Conservation (phyloP, 2,329 filamentous ascomycete species). For the Metarhizium anisopliae region DNA sequence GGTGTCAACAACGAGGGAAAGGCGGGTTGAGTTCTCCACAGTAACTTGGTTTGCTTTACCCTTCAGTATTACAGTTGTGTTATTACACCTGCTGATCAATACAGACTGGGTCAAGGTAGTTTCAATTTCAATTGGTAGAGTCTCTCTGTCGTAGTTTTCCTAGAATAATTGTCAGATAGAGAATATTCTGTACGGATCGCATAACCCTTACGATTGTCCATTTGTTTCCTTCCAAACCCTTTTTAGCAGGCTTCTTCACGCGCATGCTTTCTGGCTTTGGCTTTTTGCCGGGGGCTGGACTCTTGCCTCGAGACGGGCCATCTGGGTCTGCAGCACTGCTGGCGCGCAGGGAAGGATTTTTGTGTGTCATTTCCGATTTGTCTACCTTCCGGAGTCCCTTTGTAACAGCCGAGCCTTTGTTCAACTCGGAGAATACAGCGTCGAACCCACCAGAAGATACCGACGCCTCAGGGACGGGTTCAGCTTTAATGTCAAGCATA, state of each 20-base stretch:
- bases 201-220: slow-evolving; percentile 65
- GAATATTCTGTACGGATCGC: background rate
- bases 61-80: slow-evolving; percentile 78
- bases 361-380: slow-evolving; percentile 94
- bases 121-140: slow-evolving; percentile 68
- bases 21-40: slow-evolving; percentile 77
- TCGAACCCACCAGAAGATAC: slow-evolving; percentile 56
- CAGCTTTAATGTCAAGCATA: slow-evolving; percentile 49
- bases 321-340: slow-evolving; percentile 53
- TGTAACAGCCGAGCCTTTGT: slow-evolving; percentile 82
- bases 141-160: slow-evolving; percentile 83
- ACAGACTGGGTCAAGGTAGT: slow-evolving; percentile 80
- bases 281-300: slow-evolving; percentile 79
- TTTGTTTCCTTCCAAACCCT: slow-evolving; percentile 79
- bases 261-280: slow-evolving; percentile 81
- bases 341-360: slow-evolving; percentile 81
- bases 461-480: slow-evolving; percentile 15
- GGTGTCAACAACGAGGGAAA: slow-evolving; percentile 81
- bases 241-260: slow-evolving; percentile 69
- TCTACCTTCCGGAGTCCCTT: slow-evolving; percentile 87
- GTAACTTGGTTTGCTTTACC: slow-evolving; percentile 97
- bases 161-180: slow-evolving; percentile 20
- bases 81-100: slow-evolving; percentile 85
- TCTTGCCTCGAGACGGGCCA: slow-evolving; percentile 58
- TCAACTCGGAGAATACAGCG: slow-evolving; percentile 86